Conservation (phyloP, 2,329 filamentous ascomycete species). For the Colletotrichum orbiculare region DNA sequence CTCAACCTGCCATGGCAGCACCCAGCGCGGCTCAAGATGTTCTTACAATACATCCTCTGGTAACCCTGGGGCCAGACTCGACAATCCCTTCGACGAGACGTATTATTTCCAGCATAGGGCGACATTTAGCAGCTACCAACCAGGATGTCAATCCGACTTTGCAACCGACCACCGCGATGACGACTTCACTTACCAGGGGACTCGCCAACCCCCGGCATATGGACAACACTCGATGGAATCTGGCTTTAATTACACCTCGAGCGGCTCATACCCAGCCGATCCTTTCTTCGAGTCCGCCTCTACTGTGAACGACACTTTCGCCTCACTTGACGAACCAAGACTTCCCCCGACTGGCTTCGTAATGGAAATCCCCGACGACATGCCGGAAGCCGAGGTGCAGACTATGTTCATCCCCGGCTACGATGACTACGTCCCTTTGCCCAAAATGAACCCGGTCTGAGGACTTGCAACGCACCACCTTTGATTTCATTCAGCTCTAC, state of each 20-base stretch:
- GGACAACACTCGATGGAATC: not conserved
- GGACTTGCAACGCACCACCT: not conserved
- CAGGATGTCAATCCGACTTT: too few relatives aligned
- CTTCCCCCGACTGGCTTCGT: conserved; percentile 21
- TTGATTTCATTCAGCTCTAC: conserved; percentile 3
- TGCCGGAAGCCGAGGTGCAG: conserved; percentile 31
- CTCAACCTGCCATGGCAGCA: too few relatives aligned
- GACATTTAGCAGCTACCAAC: not conserved
- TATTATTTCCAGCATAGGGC: too few relatives aligned
- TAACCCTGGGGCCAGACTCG: not conserved
- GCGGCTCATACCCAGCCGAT: not conserved
- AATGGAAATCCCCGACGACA: conserved; percentile 33
- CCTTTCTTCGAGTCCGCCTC: conserved; percentile 6
- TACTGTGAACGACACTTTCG: not conserved
- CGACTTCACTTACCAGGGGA: too few relatives aligned
- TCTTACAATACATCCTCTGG: too few relatives aligned
- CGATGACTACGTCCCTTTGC: conserved; percentile 30
- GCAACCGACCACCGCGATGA: too few relatives aligned
- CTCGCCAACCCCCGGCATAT: too few relatives aligned
- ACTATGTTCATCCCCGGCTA: conserved; percentile 32
- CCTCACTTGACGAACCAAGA: conserved; percentile 3
- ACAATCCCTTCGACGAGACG: not conserved
- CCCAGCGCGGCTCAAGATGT: too few relatives aligned
- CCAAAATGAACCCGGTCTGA: conserved; percentile 3
- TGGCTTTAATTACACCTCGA: not conserved